phyloP scores from a whole-genome alignment of 1,139 yeast genomes.

The Saccharomyces hybrid region DNA sequence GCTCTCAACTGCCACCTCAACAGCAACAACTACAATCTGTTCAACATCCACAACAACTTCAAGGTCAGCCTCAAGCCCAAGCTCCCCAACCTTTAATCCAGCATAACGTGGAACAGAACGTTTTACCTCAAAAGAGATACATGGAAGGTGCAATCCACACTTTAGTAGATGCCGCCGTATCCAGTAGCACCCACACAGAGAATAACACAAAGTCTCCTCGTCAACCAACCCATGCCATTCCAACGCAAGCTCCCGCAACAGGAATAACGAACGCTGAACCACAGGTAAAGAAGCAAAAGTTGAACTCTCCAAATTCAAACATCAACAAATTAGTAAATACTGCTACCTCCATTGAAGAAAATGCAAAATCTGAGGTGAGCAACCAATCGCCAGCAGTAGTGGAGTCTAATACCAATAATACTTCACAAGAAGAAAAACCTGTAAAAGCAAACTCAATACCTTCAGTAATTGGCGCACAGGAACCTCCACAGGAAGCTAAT shows the following conservation, averaged over 20 bases:
- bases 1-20: constrained; percentile 12
- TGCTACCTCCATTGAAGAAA: constrained; percentile 1
- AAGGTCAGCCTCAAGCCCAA: constrained; percentile 5
- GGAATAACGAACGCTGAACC: constrained; percentile 2
- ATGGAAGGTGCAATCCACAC: constrained; percentile 29
- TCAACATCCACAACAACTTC: constrained; percentile 1
- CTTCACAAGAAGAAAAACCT: neutral
- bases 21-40: constrained; percentile 7
- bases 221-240: neutral
- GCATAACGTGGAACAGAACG: neutral
- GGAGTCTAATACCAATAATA: neutral
- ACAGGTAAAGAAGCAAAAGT: constrained; percentile 1
- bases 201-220: neutral
- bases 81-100: constrained; percentile 7
- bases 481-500: neutral
- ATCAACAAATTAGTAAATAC: constrained; percentile 4
- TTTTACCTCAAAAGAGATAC: constrained; percentile 21
- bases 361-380: neutral
- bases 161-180: constrained; percentile 28
- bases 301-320: constrained; percentile 5
- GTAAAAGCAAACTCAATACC: neutral
- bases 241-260: neutral
- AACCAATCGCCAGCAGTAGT: neutral
- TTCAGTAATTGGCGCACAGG: neutral
- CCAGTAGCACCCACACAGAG: constrained; percentile 6